Evolutionary conservation across 768 basidiomycete genomes (phyloP).

Genomic region (Tricholoma terreum): DNA sequence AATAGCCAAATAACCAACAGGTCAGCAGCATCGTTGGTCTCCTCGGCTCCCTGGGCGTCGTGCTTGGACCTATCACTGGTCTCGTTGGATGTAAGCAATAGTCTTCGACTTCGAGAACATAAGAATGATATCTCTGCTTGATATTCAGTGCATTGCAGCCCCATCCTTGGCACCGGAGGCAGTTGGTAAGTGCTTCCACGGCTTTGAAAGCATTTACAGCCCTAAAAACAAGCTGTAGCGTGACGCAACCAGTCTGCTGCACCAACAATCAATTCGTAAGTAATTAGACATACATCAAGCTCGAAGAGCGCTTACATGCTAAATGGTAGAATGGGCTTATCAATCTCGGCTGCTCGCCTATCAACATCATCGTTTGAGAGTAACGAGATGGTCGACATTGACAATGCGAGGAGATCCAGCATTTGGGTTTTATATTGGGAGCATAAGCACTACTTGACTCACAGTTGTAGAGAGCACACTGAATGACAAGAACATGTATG

Average conservation of each 20-base stretch:
- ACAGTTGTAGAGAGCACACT: too few species aligned
- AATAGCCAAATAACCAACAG: not conserved
- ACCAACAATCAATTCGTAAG: constrained; percentile 16
- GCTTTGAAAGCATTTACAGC: not conserved
- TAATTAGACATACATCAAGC: not conserved
- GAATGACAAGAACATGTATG: too few species aligned
- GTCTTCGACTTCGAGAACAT: not conserved
- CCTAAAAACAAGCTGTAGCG: not conserved
- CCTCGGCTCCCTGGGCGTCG: constrained; percentile 6
- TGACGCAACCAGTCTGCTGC: constrained; percentile 18
- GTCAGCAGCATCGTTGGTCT: not conserved
- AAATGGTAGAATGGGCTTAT: constrained; percentile 3
- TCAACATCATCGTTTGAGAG: constrained; percentile 3
- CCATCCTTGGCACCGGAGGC: constrained; percentile 11
- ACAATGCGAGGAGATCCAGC: too few species aligned
- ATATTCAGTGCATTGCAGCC: constrained; percentile 10
- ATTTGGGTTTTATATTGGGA: too few species aligned
- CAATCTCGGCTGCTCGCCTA: constrained; percentile 8
- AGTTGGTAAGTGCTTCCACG: constrained; percentile 8
- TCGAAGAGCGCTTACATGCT: not conserved
- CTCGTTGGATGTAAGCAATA: constrained; percentile 12
- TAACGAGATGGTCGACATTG: not conserved
- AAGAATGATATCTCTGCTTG: not conserved
- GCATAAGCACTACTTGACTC: too few species aligned
- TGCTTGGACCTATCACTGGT: constrained; percentile 2